Evolutionary conservation across 805 yeast genomes (phyloP).

Genomic region (Hermanozyma aechmeae): DNA sequence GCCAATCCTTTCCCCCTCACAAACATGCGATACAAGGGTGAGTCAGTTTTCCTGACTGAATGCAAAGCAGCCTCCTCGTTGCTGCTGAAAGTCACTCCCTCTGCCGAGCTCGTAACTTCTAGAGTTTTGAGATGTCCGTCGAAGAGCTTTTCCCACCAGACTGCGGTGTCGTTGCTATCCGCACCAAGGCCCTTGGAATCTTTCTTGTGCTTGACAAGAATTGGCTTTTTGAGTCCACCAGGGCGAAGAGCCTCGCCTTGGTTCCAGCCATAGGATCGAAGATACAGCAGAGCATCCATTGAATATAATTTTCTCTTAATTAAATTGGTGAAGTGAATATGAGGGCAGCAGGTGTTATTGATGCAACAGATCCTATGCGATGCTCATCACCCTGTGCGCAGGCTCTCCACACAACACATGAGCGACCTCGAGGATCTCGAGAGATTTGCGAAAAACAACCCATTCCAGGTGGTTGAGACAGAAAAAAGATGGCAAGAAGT

Average conservation of each 20-base stretch:
- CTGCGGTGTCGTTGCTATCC: constrained; percentile 64
- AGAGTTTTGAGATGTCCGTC: constrained; percentile 84
- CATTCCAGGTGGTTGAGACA: too few relatives aligned
- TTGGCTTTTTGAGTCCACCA: constrained; percentile 80
- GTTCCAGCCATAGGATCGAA: constrained; percentile 79
- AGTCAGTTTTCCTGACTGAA: constrained; percentile 40
- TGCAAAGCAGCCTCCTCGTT: constrained; percentile 37
- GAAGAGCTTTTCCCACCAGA: constrained; percentile 96
- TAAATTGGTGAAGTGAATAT: too few relatives aligned
- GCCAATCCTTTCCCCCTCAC: constrained; percentile 77
- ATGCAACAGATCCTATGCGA: background rate
- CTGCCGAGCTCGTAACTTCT: constrained; percentile 38
- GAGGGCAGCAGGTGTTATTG: too few relatives aligned
- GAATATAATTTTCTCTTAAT: too few relatives aligned
- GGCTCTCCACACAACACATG: too few relatives aligned
- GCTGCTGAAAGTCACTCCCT: constrained; percentile 44
- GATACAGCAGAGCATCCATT: constrained; percentile 75
- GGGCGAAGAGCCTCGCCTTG: constrained; percentile 78
- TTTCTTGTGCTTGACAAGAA: constrained; percentile 81
- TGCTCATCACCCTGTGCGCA: constrained; percentile 3
- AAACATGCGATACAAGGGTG: constrained; percentile 80
- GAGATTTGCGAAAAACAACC: too few relatives aligned
- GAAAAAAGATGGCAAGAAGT: too few relatives aligned
- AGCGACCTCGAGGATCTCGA: too few relatives aligned
- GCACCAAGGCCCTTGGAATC: constrained; percentile 90